These are phyloP conservation scores for Endocalyx cinctus DNA, from an alignment of 2,329 filamentous ascomycete species.

Conservation along the genomic window DNA sequence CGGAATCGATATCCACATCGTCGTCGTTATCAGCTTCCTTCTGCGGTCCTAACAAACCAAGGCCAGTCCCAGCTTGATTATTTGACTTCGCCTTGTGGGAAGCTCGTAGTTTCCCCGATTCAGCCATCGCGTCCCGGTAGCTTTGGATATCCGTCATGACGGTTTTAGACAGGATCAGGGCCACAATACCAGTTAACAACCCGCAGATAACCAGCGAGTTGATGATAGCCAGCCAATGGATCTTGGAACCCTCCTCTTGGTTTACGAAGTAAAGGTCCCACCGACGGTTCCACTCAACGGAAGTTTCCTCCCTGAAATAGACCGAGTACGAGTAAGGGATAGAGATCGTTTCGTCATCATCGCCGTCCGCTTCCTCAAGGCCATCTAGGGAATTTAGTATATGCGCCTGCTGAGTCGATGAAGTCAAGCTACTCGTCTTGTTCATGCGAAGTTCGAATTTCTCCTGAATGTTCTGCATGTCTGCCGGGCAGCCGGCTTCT, in stretches of 20 bases:
- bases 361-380: conserved; percentile 48
- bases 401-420: conserved; percentile 44
- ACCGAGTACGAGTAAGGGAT: conserved; percentile 88
- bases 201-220: conserved; percentile 83
- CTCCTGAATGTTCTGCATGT: conserved; percentile 58
- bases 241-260: conserved; percentile 73
- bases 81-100: conserved; percentile 52
- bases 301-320: conserved; percentile 79
- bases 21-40: conserved; percentile 45
- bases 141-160: conserved; percentile 74
- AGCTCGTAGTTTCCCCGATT: conserved; percentile 59
- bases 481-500: conserved; percentile 64
- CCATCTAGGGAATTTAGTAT: conserved; percentile 56
- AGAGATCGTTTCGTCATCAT: conserved; percentile 61
- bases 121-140: conserved; percentile 60
- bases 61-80: too few species aligned
- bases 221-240: conserved; percentile 84
- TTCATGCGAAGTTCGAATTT: conserved; percentile 70
- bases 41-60: conserved; percentile 58
- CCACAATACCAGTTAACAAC: conserved; percentile 70
- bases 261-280: conserved; percentile 92
- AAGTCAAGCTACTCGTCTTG: conserved; percentile 50
- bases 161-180: conserved; percentile 76
- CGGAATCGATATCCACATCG: conserved; percentile 55
- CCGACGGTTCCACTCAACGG: conserved; percentile 74